Evolutionary conservation across 352 stramenopile genomes (phyloP).

Genomic region (Aphanomyces euteiches): DNA sequence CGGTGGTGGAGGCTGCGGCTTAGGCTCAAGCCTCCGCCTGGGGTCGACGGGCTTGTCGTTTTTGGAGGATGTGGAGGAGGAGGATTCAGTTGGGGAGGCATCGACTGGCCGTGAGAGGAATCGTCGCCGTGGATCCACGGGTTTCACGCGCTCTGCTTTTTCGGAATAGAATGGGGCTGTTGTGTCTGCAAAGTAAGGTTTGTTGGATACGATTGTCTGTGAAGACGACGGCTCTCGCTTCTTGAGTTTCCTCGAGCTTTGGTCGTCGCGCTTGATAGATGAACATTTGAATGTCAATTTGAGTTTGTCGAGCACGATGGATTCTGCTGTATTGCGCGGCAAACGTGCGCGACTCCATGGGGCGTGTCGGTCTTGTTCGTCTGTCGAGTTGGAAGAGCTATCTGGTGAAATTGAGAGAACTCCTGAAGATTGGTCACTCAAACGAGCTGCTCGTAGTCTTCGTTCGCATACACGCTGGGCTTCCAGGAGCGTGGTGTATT

Average conservation of each 20-base stretch:
- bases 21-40: neutral
- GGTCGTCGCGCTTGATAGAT: conserved; percentile 16
- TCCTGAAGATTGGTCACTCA: conserved; percentile 1
- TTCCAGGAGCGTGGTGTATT: neutral
- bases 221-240: too few species aligned
- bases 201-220: too few species aligned
- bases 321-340: conserved; percentile 24
- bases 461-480: neutral
- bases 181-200: too few species aligned
- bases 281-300: neutral
- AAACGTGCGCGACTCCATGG: neutral
- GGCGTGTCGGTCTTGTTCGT: neutral
- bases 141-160: too few species aligned
- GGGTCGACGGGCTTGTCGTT: conserved; percentile 6
- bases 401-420: neutral
- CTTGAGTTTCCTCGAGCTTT: neutral
- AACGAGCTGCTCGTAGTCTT: neutral
- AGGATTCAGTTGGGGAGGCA: neutral
- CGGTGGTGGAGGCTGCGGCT: neutral
- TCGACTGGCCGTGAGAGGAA: neutral
- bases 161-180: too few species aligned
- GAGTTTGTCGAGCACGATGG: conserved; percentile 17
- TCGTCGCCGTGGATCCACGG: neutral
- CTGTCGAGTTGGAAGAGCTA: neutral
- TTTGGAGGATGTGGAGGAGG: neutral